These are phyloP conservation scores for Cladobotryum mycophilum DNA, from an alignment of 2,329 filamentous ascomycete species.

Conservation along the genomic window DNA sequence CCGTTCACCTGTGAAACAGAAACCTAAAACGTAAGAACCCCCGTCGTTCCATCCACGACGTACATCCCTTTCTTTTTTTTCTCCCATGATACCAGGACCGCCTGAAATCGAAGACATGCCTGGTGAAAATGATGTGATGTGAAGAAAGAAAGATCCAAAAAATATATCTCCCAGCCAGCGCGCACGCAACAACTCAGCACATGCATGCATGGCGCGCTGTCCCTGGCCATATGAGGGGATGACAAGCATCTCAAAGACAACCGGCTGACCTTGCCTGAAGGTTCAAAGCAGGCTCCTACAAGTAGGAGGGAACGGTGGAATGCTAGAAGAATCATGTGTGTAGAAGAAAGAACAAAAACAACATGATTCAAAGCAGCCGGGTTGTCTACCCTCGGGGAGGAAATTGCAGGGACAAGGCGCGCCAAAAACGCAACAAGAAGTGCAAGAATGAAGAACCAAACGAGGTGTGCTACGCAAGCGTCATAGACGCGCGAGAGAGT, in stretches of 20 bases:
- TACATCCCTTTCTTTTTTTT: slow-evolving; percentile 18
- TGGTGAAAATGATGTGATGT: slow-evolving; percentile 20
- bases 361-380: not conserved
- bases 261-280: slow-evolving; percentile 8
- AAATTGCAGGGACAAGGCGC: slow-evolving; percentile 7
- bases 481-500: not conserved
- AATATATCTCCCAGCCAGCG: slow-evolving; percentile 16
- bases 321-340: no score
- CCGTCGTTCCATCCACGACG: slow-evolving; percentile 17
- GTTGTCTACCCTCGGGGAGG: slow-evolving; percentile 15
- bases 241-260: slow-evolving; percentile 19
- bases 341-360: no score
- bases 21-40: slow-evolving; percentile 15
- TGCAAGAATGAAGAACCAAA: slow-evolving; percentile 4
- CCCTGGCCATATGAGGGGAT: slow-evolving; percentile 11
- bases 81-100: slow-evolving; percentile 10
- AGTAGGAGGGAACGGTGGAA: no score
- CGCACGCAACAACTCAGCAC: slow-evolving; percentile 11
- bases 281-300: not conserved
- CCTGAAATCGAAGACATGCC: slow-evolving; percentile 19
- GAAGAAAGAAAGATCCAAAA: slow-evolving; percentile 17
- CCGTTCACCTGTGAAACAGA: slow-evolving; percentile 13
- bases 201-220: slow-evolving; percentile 10
- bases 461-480: no score
- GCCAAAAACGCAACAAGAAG: not conserved